phyloP scores from a whole-genome alignment of 306 rosid genomes.

The Urtica urens region DNA sequence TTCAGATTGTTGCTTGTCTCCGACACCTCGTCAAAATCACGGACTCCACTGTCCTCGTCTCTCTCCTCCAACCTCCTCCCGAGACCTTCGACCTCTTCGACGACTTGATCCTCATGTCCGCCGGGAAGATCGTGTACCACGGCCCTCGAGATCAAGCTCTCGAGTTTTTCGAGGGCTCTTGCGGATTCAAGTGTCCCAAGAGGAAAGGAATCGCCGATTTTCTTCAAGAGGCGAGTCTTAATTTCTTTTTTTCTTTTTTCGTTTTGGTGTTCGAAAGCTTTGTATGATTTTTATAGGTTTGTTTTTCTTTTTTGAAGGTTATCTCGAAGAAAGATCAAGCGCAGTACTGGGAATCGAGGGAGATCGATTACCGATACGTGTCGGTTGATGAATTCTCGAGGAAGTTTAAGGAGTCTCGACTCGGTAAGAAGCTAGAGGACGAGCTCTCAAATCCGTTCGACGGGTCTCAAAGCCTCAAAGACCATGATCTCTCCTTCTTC shows the following conservation, averaged over 20 bases:
- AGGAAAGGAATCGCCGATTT: conserved; percentile 41
- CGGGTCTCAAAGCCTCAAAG: conserved; percentile 10
- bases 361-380: conserved; percentile 13
- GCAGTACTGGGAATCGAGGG: conserved; percentile 24
- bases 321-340: conserved; percentile 37
- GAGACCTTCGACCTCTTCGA: conserved; percentile 41
- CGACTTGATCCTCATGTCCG: conserved; percentile 31
- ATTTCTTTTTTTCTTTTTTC: background rate
- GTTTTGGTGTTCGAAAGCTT: background rate
- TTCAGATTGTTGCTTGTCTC: conserved; percentile 29
- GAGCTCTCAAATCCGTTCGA: conserved; percentile 16
- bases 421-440: conserved; percentile 24
- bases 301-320: conserved; percentile 19
- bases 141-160: conserved; percentile 35
- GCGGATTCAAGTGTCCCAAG: conserved; percentile 40
- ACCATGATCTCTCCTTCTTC: conserved; percentile 13
- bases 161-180: conserved; percentile 28
- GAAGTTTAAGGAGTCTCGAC: conserved; percentile 23
- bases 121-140: conserved; percentile 34
- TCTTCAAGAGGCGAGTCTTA: conserved; percentile 27
- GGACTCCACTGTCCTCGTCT: conserved; percentile 25
- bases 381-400: conserved; percentile 20
- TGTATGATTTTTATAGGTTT: too few species aligned
- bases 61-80: conserved; percentile 50
- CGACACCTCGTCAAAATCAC: conserved; percentile 28